These are phyloP conservation scores for Yamadazyma membranifaciens DNA, from an alignment of 1,139 yeast genomes.

Conservation along the genomic window DNA sequence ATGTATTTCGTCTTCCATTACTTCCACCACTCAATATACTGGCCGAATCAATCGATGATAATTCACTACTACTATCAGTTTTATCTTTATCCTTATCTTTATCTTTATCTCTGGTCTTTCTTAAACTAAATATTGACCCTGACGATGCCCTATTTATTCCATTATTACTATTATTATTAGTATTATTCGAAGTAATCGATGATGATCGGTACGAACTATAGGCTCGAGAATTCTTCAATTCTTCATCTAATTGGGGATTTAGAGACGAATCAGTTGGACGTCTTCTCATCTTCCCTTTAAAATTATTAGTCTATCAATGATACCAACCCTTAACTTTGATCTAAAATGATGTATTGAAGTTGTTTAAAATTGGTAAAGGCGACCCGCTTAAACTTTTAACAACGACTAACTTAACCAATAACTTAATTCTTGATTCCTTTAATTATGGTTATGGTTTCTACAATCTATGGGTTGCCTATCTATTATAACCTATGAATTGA, in stretches of 20 bases:
- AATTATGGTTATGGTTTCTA: no score
- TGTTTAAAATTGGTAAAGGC: neutral
- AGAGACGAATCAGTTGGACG: conserved; percentile 22
- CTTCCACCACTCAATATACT: conserved; percentile 30
- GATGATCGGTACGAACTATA: conserved; percentile 20
- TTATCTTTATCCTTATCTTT: conserved; percentile 18
- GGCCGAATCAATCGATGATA: conserved; percentile 35
- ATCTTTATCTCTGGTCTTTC: conserved; percentile 21
- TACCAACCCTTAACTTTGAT: no score
- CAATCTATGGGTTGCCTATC: no score
- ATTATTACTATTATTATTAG: conserved; percentile 4
- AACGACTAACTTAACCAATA: no score
- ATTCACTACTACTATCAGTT: conserved; percentile 31
- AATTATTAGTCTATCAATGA: neutral
- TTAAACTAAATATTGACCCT: conserved; percentile 40
- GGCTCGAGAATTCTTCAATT: conserved; percentile 33
- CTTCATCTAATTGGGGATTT: conserved; percentile 29
- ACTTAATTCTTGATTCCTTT: no score
- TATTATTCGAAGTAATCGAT: conserved; percentile 5
- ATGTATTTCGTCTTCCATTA: conserved; percentile 50
- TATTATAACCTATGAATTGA: no score
- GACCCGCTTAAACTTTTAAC: neutral
- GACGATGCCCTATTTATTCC: conserved; percentile 29
- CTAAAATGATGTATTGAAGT: neutral
- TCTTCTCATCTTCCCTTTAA: conserved; percentile 21